Evolutionary conservation across 2,329 filamentous ascomycete species (phyloP).

Genomic region (Colletotrichum tamarilloi): DNA sequence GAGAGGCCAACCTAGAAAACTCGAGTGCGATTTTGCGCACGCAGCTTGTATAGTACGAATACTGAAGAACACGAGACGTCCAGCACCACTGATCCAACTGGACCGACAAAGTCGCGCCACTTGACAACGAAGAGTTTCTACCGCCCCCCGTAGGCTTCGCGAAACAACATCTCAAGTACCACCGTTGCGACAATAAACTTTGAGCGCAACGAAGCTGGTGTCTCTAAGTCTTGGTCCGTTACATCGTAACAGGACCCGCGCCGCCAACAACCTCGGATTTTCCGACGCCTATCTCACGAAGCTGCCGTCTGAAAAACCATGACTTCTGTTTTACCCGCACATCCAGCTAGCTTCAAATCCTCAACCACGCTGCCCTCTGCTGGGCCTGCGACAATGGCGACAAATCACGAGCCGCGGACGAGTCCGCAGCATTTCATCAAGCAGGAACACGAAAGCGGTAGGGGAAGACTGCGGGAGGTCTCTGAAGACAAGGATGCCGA

Average conservation of each 20-base stretch:
- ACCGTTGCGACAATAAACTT: background rate
- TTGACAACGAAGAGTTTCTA: background rate
- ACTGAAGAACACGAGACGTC: background rate
- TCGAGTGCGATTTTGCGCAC: constrained; percentile 21
- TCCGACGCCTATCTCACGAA: constrained; percentile 11
- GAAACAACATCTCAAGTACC: background rate
- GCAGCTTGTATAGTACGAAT: background rate
- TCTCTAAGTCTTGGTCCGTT: constrained; percentile 23
- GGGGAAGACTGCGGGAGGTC: constrained; percentile 54
- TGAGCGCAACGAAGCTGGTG: background rate
- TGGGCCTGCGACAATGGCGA: constrained; percentile 54
- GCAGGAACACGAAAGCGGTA: constrained; percentile 52
- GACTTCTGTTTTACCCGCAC: constrained; percentile 55
- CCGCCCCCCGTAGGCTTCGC: background rate
- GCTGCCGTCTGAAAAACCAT: constrained; percentile 42
- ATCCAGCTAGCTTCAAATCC: constrained; percentile 51
- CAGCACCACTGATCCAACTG: background rate
- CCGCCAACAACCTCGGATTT: background rate
- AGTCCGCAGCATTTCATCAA: constrained; percentile 52
- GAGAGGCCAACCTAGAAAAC: constrained; percentile 39
- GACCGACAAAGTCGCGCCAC: constrained; percentile 5
- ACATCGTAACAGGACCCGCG: constrained; percentile 8
- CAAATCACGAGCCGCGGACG: constrained; percentile 51
- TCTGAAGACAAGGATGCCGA: constrained; percentile 55
- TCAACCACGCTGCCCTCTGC: constrained; percentile 52